phyloP scores from a whole-genome alignment of 257 asterid species.

The Rauvolfia tetraphylla region DNA sequence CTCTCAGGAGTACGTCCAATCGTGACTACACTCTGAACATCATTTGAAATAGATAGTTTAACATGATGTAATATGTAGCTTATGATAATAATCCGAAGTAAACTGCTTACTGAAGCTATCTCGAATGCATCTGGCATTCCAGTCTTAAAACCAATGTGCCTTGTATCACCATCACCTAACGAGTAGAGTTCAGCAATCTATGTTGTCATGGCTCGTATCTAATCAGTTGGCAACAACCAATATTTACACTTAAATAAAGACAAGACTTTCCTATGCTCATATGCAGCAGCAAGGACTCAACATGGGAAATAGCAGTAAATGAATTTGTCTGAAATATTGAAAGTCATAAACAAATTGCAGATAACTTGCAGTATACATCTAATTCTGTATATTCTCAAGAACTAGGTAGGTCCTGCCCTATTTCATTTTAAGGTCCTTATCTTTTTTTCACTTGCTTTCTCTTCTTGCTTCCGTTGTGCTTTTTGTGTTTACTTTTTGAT shows the following conservation, averaged over 20 bases:
- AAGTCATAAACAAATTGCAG: not conserved
- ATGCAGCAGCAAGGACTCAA: no score
- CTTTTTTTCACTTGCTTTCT: not conserved
- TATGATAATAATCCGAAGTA: not conserved
- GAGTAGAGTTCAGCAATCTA: conserved; percentile 3
- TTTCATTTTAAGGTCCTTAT: not conserved
- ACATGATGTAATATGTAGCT: not conserved
- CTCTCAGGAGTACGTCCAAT: conserved; percentile 70
- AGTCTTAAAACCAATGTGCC: conserved; percentile 72
- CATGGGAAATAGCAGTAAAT: not conserved
- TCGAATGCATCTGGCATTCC: conserved; percentile 64
- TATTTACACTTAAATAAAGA: not conserved
- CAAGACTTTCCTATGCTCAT: not conserved
- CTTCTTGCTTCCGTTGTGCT: not conserved
- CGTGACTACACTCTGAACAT: conserved; percentile 49
- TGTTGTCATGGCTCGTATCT: not conserved
- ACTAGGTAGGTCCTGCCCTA: not conserved
- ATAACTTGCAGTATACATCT: not conserved
- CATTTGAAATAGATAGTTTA: conserved; percentile 1
- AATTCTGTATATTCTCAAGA: not conserved
- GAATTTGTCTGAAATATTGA: not conserved
- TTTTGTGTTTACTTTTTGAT: not conserved
- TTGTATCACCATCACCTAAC: conserved; percentile 77
- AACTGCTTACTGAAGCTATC: conserved; percentile 59
- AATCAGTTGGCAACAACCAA: not conserved